Conservation (phyloP, 1,284 basidiomycete species). For the Heterobasidion parviporum region DNA sequence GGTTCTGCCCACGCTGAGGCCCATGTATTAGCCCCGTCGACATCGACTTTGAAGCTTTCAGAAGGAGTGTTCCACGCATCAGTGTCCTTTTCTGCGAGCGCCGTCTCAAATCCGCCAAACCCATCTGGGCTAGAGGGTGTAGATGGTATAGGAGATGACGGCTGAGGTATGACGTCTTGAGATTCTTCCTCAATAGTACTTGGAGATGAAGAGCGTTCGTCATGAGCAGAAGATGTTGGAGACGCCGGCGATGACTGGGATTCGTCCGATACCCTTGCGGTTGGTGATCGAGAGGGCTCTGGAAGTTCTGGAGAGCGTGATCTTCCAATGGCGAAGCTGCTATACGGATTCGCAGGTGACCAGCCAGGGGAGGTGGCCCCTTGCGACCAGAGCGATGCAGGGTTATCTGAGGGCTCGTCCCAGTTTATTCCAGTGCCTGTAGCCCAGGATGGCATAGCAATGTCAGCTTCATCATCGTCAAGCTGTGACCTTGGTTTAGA, state of each 20-base stretch:
- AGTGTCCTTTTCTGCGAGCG: conserved; percentile 17
- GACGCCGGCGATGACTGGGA: background rate
- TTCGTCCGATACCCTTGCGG: conserved; percentile 1
- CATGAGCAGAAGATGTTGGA: background rate
- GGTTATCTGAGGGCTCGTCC: conserved; percentile 34
- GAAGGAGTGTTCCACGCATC: conserved; percentile 22
- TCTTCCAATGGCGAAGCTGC: conserved; percentile 25
- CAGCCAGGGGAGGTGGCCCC: background rate
- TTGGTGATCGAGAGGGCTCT: conserved; percentile 1
- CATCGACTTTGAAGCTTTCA: conserved; percentile 14
- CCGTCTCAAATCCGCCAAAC: conserved; percentile 54
- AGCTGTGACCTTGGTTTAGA: conserved; percentile 10
- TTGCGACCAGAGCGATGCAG: conserved; percentile 15
- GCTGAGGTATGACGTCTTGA: background rate
- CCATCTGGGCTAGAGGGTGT: conserved; percentile 37
- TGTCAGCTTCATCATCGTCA: conserved; percentile 38
- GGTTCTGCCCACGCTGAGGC: conserved; percentile 29
- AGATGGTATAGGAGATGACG: conserved; percentile 11
- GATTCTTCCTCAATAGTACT: background rate
- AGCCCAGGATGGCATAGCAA: conserved; percentile 46
- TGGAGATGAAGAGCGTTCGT: background rate
- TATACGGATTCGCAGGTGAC: conserved; percentile 22
- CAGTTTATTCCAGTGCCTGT: conserved; percentile 35
- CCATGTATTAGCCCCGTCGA: conserved; percentile 34
- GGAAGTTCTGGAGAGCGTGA: conserved; percentile 12